phyloP scores from a whole-genome alignment of 1,284 basidiomycete genomes.

The Phellinidium pouzarii region DNA sequence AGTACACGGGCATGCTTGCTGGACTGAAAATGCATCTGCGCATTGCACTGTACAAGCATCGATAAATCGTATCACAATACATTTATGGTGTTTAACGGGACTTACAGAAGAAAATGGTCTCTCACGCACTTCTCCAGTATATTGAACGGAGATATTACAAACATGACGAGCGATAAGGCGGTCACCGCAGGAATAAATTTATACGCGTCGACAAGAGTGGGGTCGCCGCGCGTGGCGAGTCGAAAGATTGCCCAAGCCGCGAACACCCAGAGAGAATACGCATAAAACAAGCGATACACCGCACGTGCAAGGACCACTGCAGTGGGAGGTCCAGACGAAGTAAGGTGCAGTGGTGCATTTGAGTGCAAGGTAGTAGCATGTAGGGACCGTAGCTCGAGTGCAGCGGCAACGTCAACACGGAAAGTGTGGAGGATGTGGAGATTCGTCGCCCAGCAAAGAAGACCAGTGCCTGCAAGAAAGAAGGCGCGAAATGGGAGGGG shows the following conservation, averaged over 20 bases:
- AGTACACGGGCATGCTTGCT: constrained; percentile 60
- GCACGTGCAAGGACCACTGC: constrained; percentile 42
- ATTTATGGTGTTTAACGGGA: constrained; percentile 19
- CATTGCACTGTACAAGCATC: constrained; percentile 42
- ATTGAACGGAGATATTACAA: constrained; percentile 62
- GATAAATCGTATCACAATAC: neutral
- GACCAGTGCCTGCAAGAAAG: constrained; percentile 61
- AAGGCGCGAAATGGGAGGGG: constrained; percentile 81
- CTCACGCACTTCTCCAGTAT: constrained; percentile 63
- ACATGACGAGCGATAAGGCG: constrained; percentile 48
- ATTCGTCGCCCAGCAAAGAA: constrained; percentile 82
- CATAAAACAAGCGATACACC: constrained; percentile 60
- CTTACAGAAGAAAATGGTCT: constrained; percentile 70
- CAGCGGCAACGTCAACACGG: constrained; percentile 68
- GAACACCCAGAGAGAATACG: constrained; percentile 54
- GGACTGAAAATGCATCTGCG: constrained; percentile 70
- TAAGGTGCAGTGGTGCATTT: constrained; percentile 29
- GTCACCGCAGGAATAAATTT: constrained; percentile 71
- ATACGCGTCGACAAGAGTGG: constrained; percentile 59
- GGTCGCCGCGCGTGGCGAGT: constrained; percentile 48
- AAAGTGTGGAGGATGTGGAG: constrained; percentile 71
- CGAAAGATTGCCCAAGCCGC: constrained; percentile 64
- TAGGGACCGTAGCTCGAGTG: constrained; percentile 49
- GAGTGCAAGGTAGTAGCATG: constrained; percentile 24
- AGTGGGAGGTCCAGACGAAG: constrained; percentile 28